Base-by-base conservation (phyloP, 371 early-diverging fungal genomes). In the Rhizopus arrhizus region DNA sequence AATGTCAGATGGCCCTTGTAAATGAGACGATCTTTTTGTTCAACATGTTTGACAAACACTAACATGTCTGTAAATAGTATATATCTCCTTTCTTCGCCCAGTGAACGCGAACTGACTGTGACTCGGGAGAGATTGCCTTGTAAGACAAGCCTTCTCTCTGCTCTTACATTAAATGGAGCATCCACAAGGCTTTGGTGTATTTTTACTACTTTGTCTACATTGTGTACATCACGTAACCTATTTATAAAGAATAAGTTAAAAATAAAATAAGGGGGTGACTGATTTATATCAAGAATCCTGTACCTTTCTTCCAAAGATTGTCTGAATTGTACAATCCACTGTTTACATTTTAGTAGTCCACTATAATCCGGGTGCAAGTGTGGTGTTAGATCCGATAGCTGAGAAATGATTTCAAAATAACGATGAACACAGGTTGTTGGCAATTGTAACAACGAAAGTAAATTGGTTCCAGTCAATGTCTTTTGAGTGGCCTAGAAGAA, bases 21-120 rank as follows among this genome's bases (percentile, higher is more conserved):
- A 33, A 75, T 77, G 9, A 77, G 45, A 9, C 61, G 34, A 51
- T 60, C 60, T 2, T 56, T 48, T 34, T 69, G 65, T 34, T 73
- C 61, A 42, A 72, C 71, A 7, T 72, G 66, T 53, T 61, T 65
- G 0, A 68, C 78, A 51, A 75, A 65, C 15, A 70, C 68, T 1
- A 80, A 63, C n/a, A 77, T 38, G 58, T 80, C 80, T 33, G 60
- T 71, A 49, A 80, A 80, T 3, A 80, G 41, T 32, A 80, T 58
- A 49, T 73, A 77, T 10, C 70, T 66, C 8, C 77, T 68, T 35
- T 72, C 73, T 58, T 80, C 80, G 1, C 74, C 70, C 16, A 61
- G 53, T 6, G 74, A 70, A 43, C 69, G 41, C 10, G 70, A 46
- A 48, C 51, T 69, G 15, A 60, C 29, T 11, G 50, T 56, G 8